Evolutionary conservation across 495 filamentous ascomycete species (phyloP).

Genomic region (Letharia lupina): DNA sequence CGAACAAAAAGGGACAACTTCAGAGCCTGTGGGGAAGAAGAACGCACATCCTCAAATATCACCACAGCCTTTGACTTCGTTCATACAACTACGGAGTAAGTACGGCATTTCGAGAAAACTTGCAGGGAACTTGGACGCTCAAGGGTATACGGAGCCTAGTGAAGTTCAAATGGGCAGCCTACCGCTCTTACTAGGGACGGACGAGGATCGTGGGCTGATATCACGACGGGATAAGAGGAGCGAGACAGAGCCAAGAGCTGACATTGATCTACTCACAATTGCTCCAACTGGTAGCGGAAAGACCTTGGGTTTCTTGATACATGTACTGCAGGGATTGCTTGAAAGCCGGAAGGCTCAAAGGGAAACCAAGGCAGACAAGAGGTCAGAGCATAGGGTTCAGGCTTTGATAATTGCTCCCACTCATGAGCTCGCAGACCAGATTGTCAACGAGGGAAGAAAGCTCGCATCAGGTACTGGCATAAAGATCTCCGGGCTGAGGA

Average conservation of each 20-base stretch:
- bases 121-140: slow-evolving; percentile 66
- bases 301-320: slow-evolving; percentile 85
- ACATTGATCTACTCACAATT: slow-evolving; percentile 65
- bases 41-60: slow-evolving; percentile 46
- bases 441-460: slow-evolving; percentile 85
- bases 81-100: slow-evolving; percentile 56
- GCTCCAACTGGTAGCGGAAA: slow-evolving; percentile 98
- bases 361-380: slow-evolving; percentile 27
- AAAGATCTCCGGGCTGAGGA: slow-evolving; percentile 73
- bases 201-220: slow-evolving; percentile 21
- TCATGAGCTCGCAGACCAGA: slow-evolving; percentile 83
- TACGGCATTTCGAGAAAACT: slow-evolving; percentile 66
- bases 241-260: slow-evolving; percentile 18
- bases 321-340: slow-evolving; percentile 67
- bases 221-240: background rate
- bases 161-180: slow-evolving; percentile 86
- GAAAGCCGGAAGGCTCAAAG: slow-evolving; percentile 39
- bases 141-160: slow-evolving; percentile 80
- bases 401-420: slow-evolving; percentile 83
- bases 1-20: slow-evolving; percentile 35
- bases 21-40: slow-evolving; percentile 38
- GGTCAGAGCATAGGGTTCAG: slow-evolving; percentile 46
- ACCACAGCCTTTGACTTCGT: slow-evolving; percentile 70
- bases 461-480: slow-evolving; percentile 68
- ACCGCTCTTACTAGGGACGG: slow-evolving; percentile 57